Percentiles rank a stretch among this genome's conserved stretches.
These are phyloP conservation scores for Hondaea fermentalgiana DNA, from an alignment of 108 stramenopile genomes.

Conservation along the genomic window DNA sequence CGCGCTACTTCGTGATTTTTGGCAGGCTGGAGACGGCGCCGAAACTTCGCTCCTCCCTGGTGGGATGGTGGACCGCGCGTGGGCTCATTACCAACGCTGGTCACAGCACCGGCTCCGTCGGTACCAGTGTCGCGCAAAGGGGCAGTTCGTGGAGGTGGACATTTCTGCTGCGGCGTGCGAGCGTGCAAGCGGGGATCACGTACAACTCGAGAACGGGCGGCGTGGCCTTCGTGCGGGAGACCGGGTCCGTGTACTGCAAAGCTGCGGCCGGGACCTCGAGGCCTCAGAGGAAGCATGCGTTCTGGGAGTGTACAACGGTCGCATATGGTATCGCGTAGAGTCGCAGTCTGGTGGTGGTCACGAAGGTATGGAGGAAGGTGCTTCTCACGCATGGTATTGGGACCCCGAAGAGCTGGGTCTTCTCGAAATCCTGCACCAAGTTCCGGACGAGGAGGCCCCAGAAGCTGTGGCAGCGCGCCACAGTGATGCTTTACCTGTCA, in stretches of 20 bases:
- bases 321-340: slow-evolving; percentile 59
- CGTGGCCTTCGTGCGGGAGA: slow-evolving; percentile 56
- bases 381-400: slow-evolving; percentile 29
- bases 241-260: slow-evolving; percentile 61
- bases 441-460: slow-evolving; percentile 37
- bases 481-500: slow-evolving; percentile 23
- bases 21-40: background rate
- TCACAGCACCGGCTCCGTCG: background rate
- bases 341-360: slow-evolving; percentile 17
- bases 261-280: slow-evolving; percentile 71
- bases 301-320: slow-evolving; percentile 67
- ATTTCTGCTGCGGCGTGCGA: slow-evolving; percentile 63
- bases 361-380: slow-evolving; percentile 17
- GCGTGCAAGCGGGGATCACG: slow-evolving; percentile 52
- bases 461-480: slow-evolving; percentile 1
- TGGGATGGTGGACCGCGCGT: background rate
- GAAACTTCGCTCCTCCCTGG: too few relatives aligned
- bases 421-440: slow-evolving; percentile 50
- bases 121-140: background rate
- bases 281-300: slow-evolving; percentile 76
- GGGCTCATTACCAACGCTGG: background rate
- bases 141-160: slow-evolving; percentile 62
- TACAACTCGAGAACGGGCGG: background rate
- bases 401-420: slow-evolving; percentile 60
- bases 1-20: slow-evolving; percentile 51